A percentile compares a stretch with the other conserved stretches of the same genome.
Evolutionary conservation across 139 green algal species (phyloP).

Genomic region (Mesostigma viride): DNA sequence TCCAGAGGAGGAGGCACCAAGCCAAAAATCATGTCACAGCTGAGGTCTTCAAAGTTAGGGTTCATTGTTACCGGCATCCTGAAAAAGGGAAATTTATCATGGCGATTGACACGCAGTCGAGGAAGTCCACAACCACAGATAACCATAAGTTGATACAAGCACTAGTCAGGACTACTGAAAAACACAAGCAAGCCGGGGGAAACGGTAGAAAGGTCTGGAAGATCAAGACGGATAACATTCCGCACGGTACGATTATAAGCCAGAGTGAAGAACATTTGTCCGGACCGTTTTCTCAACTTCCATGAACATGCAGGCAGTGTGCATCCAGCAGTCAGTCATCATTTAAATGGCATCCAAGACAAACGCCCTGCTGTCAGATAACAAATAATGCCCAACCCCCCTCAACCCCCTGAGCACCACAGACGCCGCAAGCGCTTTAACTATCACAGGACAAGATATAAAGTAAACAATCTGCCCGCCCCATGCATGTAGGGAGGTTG

Average conservation of each 20-base stretch:
- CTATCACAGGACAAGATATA: too few relatives aligned
- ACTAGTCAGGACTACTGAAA: not conserved
- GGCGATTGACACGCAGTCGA: not conserved
- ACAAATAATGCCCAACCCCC: too few relatives aligned
- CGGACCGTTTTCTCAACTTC: too few relatives aligned
- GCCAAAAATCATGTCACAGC: constrained; percentile 64
- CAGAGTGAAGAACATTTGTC: too few relatives aligned
- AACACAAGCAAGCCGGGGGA: not conserved
- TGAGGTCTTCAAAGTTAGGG: constrained; percentile 46
- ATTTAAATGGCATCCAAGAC: too few relatives aligned
- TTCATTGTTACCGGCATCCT: constrained; percentile 36
- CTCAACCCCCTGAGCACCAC: too few relatives aligned
- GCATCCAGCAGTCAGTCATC: too few relatives aligned
- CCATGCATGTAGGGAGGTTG: too few relatives aligned
- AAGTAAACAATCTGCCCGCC: too few relatives aligned
- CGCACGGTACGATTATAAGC: not conserved
- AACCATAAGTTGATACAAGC: not conserved
- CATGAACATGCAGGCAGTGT: too few relatives aligned
- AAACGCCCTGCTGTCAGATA: too few relatives aligned
- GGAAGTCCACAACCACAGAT: not conserved
- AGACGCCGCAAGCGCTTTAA: too few relatives aligned
- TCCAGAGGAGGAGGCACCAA: constrained; percentile 40
- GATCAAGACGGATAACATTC: not conserved
- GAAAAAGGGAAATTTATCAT: not conserved
- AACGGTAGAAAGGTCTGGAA: not conserved